These are phyloP conservation scores for Leishmania tarentolae DNA, from an alignment of 208 protist species.

Conservation along the genomic window DNA sequence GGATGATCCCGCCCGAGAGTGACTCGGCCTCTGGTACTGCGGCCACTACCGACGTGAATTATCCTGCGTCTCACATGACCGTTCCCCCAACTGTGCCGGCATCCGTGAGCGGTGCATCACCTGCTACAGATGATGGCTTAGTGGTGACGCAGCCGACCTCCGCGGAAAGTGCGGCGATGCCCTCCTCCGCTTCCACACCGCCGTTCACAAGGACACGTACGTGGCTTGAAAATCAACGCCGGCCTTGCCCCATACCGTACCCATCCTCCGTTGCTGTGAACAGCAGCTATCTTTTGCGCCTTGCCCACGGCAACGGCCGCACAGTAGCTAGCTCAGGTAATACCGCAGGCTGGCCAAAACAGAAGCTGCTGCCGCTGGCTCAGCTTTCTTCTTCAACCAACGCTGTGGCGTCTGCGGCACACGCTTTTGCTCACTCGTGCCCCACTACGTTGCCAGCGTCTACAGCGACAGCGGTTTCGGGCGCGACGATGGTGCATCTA, in stretches of 20 bases:
- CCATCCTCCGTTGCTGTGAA: constrained; percentile 15
- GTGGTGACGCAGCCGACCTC: too few relatives aligned
- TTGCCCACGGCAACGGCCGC: background rate
- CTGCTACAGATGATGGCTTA: background rate
- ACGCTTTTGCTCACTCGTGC: background rate
- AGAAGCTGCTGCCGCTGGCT: background rate
- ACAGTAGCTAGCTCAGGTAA: background rate
- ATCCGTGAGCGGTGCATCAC: background rate
- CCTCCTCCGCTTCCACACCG: background rate
- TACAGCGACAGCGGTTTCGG: background rate
- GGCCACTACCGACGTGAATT: background rate
- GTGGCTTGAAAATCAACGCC: constrained; percentile 16
- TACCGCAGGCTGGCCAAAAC: background rate
- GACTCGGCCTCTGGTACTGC: background rate
- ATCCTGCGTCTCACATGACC: background rate
- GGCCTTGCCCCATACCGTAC: constrained; percentile 20
- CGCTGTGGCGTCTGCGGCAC: background rate
- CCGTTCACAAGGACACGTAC: background rate
- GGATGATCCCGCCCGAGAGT: background rate
- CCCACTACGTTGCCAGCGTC: background rate
- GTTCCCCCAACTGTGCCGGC: background rate
- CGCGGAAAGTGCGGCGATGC: background rate
- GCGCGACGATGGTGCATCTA: background rate
- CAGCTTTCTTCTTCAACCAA: background rate
- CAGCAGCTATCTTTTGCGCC: constrained; percentile 14